Evolutionary conservation across 2,329 filamentous ascomycete species (phyloP).

Genomic region (Pestalotiopsis sp.): DNA sequence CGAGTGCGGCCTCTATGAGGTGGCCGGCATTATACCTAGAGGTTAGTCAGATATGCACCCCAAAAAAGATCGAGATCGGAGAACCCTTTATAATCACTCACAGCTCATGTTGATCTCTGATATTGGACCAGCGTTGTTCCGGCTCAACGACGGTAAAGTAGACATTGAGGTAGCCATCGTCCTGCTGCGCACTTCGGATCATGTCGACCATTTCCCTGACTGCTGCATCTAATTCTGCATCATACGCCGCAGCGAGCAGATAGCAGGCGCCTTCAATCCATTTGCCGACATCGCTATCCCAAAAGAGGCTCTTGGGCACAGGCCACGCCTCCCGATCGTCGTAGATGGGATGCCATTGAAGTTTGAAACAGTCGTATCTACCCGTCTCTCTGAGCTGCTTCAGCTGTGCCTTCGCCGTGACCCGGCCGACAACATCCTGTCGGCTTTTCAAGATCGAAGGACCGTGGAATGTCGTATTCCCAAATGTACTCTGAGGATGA

Average conservation of each 20-base stretch:
- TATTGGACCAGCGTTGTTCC: slow-evolving; percentile 56
- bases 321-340: slow-evolving; percentile 56
- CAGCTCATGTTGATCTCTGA: slow-evolving; percentile 65
- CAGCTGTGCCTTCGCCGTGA: slow-evolving; percentile 54
- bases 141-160: slow-evolving; percentile 64
- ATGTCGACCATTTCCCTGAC: slow-evolving; percentile 59
- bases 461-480: slow-evolving; percentile 37
- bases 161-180: slow-evolving; percentile 65
- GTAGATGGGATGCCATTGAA: slow-evolving; percentile 59
- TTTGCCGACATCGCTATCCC: slow-evolving; percentile 59
- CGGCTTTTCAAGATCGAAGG: slow-evolving; percentile 37
- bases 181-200: slow-evolving; percentile 58
- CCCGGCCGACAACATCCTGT: slow-evolving; percentile 33
- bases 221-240: slow-evolving; percentile 49
- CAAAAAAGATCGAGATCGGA: background rate
- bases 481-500: background rate
- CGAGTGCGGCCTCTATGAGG: slow-evolving; percentile 62
- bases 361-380: slow-evolving; percentile 59
- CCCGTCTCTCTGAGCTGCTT: slow-evolving; percentile 55
- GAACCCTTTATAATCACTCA: slow-evolving; percentile 32
- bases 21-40: slow-evolving; percentile 62
- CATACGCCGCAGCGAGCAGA: slow-evolving; percentile 44
- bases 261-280: slow-evolving; percentile 67
- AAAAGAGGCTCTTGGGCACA: slow-evolving; percentile 60
- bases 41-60: background rate